These are phyloP conservation scores for Tanacetum coccineum DNA, from an alignment of 129 eudicot genomes.

Conservation along the genomic window DNA sequence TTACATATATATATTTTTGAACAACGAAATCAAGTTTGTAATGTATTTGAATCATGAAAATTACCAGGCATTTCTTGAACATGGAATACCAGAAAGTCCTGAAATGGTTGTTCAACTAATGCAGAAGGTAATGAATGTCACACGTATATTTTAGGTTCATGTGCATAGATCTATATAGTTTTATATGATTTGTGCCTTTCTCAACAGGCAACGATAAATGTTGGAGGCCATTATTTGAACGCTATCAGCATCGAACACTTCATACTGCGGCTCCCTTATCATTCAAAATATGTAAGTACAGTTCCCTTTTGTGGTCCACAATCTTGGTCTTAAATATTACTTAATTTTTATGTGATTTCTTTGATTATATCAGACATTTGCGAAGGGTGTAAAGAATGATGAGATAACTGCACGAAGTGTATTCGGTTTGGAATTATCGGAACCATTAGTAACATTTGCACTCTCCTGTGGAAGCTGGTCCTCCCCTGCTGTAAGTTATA, in stretches of 20 bases:
- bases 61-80: constrained; percentile 73
- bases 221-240: constrained; percentile 76
- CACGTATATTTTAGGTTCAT: not conserved
- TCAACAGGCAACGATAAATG: constrained; percentile 79
- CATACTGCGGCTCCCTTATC: constrained; percentile 83
- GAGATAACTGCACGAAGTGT: constrained; percentile 64
- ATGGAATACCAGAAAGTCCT: constrained; percentile 79
- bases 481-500: constrained; percentile 89
- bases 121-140: constrained; percentile 67
- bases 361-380: constrained; percentile 45
- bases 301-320: constrained; percentile 8
- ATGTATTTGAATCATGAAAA: constrained; percentile 4
- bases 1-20: too few species aligned
- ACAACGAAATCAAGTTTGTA: not conserved
- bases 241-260: constrained; percentile 85
- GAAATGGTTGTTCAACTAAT: constrained; percentile 78
- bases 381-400: constrained; percentile 63
- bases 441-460: constrained; percentile 89
- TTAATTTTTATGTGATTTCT: constrained; percentile 1
- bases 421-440: constrained; percentile 85
- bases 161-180: not conserved
- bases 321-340: not conserved
- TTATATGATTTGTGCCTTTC: constrained; percentile 15
- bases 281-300: constrained; percentile 72
- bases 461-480: constrained; percentile 98